Evolutionary conservation across 805 yeast genomes (phyloP).

Genomic region (Metschnikowia borealis): DNA sequence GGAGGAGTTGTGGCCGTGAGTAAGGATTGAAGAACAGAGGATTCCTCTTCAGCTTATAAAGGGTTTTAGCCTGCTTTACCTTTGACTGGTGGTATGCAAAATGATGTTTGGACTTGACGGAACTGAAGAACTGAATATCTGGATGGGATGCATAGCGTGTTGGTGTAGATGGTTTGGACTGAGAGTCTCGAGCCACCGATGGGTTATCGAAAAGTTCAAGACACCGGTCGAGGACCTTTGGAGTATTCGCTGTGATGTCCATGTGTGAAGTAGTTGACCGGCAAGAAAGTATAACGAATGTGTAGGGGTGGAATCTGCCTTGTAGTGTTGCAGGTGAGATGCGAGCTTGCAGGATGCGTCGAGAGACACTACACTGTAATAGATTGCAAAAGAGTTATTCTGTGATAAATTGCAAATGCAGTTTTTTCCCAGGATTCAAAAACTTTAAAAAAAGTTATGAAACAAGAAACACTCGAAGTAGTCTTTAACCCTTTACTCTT

Average conservation of each 20-base stretch:
- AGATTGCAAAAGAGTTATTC: too few species aligned
- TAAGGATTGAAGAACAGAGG: slow-evolving; percentile 33
- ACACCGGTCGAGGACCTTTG: slow-evolving; percentile 14
- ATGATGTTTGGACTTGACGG: slow-evolving; percentile 34
- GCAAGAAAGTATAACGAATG: neutral
- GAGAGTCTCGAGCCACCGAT: neutral
- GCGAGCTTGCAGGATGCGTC: neutral
- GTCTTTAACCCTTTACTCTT: too few species aligned
- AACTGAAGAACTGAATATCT: slow-evolving; percentile 36
- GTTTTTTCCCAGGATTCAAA: too few species aligned
- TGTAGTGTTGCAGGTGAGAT: neutral
- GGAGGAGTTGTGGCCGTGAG: slow-evolving; percentile 30
- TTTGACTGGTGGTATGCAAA: slow-evolving; percentile 34
- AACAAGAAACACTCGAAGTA: too few species aligned
- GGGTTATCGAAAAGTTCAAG: slow-evolving; percentile 9
- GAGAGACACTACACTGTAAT: too few species aligned
- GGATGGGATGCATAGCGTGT: slow-evolving; percentile 27
- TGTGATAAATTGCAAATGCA: too few species aligned
- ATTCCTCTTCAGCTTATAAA: slow-evolving; percentile 8
- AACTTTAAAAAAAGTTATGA: too few species aligned
- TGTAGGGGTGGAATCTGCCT: neutral
- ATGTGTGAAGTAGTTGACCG: neutral
- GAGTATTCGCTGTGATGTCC: slow-evolving; percentile 13
- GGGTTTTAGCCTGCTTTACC: slow-evolving; percentile 1
- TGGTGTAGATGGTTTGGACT: slow-evolving; percentile 11